phyloP scores from a whole-genome alignment of 2,329 filamentous ascomycete species.

The Teratosphaeria zuluensis region DNA sequence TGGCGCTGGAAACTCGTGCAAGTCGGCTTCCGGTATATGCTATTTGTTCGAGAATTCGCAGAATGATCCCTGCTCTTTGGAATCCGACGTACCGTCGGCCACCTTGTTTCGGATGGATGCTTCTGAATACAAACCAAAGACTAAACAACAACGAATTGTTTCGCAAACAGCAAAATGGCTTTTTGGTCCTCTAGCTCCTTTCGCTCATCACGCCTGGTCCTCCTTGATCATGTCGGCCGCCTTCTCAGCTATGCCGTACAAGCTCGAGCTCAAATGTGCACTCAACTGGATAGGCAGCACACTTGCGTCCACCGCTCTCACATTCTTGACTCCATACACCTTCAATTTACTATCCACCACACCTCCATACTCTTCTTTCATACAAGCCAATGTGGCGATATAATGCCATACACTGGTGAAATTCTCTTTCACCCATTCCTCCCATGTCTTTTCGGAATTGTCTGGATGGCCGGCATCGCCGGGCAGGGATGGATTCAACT shows the following conservation, averaged over 20 bases:
- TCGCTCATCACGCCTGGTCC: not conserved
- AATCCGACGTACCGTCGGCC: too few relatives aligned
- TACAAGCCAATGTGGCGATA: conserved; percentile 19
- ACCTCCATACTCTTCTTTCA: conserved; percentile 19
- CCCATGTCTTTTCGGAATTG: conserved; percentile 13
- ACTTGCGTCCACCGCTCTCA: conserved; percentile 13
- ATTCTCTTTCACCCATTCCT: conserved; percentile 13
- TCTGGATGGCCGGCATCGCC: conserved; percentile 2
- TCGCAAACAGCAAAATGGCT: too few relatives aligned
- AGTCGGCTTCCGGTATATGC: too few relatives aligned
- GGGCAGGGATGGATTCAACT: conserved; percentile 24
- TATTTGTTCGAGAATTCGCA: too few relatives aligned
- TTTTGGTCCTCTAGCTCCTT: too few relatives aligned
- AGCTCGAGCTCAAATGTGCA: conserved; percentile 6
- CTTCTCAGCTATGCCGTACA: conserved; percentile 14
- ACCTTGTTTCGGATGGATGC: too few relatives aligned
- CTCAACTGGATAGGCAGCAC: conserved; percentile 11
- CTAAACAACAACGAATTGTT: too few relatives aligned
- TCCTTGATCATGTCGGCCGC: conserved; percentile 6
- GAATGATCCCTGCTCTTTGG: too few relatives aligned
- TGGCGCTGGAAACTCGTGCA: too few relatives aligned
- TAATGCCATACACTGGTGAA: conserved; percentile 18
- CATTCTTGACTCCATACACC: conserved; percentile 13
- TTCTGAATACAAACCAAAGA: too few relatives aligned
- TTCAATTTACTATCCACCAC: conserved; percentile 13